phyloP scores from a whole-genome alignment of 1,284 basidiomycete genomes.

The Cutaneotrichosporon cavernicola region DNA sequence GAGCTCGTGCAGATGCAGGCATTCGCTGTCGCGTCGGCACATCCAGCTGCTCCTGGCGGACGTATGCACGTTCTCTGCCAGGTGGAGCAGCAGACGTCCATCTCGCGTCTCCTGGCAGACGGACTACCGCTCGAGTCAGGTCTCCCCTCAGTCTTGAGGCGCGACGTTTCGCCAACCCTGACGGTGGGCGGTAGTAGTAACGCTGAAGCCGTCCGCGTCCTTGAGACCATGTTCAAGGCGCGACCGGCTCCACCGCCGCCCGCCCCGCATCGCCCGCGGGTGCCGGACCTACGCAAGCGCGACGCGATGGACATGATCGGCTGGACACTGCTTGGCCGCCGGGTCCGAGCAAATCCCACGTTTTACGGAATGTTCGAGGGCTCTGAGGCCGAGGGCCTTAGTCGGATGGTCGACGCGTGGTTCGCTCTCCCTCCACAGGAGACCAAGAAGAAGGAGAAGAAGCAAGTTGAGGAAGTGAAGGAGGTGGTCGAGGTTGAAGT shows the following conservation, averaged over 20 bases:
- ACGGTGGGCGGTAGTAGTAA: slow-evolving; percentile 33
- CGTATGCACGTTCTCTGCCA: slow-evolving; percentile 85
- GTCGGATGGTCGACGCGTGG: slow-evolving; percentile 65
- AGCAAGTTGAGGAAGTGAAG: not conserved
- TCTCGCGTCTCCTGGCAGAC: slow-evolving; percentile 75
- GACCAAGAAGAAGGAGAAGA: not conserved
- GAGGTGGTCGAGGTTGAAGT: not conserved
- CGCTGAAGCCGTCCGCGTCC: slow-evolving; percentile 5
- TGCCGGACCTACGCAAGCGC: slow-evolving; percentile 60
- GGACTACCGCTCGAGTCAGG: slow-evolving; percentile 87
- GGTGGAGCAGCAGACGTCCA: slow-evolving; percentile 72
- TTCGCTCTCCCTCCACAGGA: slow-evolving; percentile 15
- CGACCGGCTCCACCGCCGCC: slow-evolving; percentile 31
- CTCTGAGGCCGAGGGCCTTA: slow-evolving; percentile 61
- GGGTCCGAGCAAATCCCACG: slow-evolving; percentile 75
- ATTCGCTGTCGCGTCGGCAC: slow-evolving; percentile 60
- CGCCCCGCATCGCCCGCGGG: slow-evolving; percentile 29
- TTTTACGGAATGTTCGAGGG: slow-evolving; percentile 69
- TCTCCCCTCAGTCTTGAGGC: slow-evolving; percentile 54
- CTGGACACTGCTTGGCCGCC: slow-evolving; percentile 74
- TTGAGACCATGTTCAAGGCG: slow-evolving; percentile 31
- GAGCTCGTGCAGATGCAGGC: slow-evolving; percentile 92
- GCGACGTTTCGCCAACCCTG: not conserved
- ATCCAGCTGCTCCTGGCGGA: slow-evolving; percentile 54
- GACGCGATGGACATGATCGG: slow-evolving; percentile 73